Conservation (phyloP, 2,329 filamentous ascomycete genomes). For the Penicillium sp. region DNA sequence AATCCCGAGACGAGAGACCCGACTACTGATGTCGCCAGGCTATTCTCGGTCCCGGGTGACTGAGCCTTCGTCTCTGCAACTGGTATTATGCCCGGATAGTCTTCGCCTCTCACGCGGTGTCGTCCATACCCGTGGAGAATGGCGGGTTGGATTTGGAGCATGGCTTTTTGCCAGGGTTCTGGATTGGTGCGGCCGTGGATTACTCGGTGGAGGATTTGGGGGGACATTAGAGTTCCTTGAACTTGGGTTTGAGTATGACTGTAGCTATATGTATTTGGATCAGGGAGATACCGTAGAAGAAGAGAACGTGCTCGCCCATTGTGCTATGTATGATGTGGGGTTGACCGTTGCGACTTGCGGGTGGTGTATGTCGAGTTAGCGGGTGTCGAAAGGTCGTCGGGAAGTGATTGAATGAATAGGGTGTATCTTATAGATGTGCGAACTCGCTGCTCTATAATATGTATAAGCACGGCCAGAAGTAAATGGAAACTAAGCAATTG, state of each 20-base stretch:
- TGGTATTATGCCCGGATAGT: constrained; percentile 75
- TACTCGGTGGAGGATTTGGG: constrained; percentile 78
- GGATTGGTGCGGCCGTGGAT: constrained; percentile 61
- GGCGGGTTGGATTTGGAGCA: constrained; percentile 67
- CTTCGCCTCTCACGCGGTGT: constrained; percentile 62
- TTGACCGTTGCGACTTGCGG: not conserved
- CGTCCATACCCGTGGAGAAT: constrained; percentile 71
- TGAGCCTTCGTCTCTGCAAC: not conserved
- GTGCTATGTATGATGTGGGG: constrained; percentile 3
- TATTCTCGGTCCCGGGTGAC: not conserved
- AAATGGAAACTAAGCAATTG: not conserved
- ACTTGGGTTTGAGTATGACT: not conserved
- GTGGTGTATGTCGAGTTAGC: not conserved
- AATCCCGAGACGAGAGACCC: constrained; percentile 76
- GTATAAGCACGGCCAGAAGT: not conserved
- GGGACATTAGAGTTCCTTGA: constrained; percentile 68
- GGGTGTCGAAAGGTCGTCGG: not conserved
- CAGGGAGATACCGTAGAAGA: constrained; percentile 57
- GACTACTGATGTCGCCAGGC: constrained; percentile 53
- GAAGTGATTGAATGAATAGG: not conserved
- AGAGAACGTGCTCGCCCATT: constrained; percentile 53
- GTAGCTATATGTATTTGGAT: not conserved
- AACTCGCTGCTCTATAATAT: too few species aligned
- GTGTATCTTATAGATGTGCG: not conserved
- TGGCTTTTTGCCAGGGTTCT: constrained; percentile 49